Evolutionary conservation across 2,329 filamentous ascomycete genomes (phyloP).

Genomic region (Orbilia brochopaga): DNA sequence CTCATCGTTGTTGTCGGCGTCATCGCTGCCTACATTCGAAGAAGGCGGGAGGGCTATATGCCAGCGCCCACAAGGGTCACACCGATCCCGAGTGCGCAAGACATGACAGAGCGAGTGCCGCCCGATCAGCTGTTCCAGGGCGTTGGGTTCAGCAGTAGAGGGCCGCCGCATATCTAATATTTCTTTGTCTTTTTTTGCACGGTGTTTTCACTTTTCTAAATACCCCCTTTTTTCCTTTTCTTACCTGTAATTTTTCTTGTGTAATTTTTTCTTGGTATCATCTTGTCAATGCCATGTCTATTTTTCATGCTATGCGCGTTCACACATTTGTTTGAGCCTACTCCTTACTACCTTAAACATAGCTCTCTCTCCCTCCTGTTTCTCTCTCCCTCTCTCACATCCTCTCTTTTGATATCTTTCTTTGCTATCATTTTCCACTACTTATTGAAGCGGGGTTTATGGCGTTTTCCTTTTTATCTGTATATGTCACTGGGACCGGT

Average conservation of each 20-base stretch:
- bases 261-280: constrained; percentile 38
- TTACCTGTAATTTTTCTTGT: constrained; percentile 14
- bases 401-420: constrained; percentile 18
- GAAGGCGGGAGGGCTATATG: constrained; percentile 78
- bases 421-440: constrained; percentile 16
- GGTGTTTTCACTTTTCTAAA: not conserved
- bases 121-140: constrained; percentile 49
- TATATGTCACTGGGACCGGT: constrained; percentile 27
- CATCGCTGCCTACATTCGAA: constrained; percentile 74
- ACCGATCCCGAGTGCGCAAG: constrained; percentile 48
- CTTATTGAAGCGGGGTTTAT: constrained; percentile 43
- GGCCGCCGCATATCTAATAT: constrained; percentile 43
- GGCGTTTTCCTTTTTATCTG: constrained; percentile 37
- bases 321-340: constrained; percentile 10
- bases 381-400: not conserved
- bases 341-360: constrained; percentile 13
- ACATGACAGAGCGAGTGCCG: constrained; percentile 45
- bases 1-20: constrained; percentile 77
- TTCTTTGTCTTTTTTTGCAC: not conserved
- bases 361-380: constrained; percentile 2
- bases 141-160: constrained; percentile 31
- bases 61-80: constrained; percentile 70
- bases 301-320: constrained; percentile 12
- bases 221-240: constrained; percentile 13
- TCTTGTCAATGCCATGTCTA: constrained; percentile 25